Conservation (phyloP, 176 grass and related monocot species). For the Puccinellia tenuiflora region DNA sequence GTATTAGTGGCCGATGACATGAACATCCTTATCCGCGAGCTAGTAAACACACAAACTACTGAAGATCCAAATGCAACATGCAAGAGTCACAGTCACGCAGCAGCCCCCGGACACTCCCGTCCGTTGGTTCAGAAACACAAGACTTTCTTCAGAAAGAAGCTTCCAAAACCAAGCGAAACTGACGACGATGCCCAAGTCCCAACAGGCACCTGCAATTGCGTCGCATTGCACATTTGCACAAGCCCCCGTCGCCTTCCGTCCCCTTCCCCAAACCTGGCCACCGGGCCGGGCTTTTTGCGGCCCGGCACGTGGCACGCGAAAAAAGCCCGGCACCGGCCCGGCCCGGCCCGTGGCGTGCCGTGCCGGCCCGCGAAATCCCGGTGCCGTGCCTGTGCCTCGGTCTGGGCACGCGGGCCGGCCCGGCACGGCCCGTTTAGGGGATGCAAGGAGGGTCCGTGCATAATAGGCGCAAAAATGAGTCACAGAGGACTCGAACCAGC, state of each 20-base stretch:
- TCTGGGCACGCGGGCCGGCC: too few species aligned
- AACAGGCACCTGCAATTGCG: not conserved
- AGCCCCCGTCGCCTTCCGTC: constrained; percentile 24
- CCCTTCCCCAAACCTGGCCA: not conserved
- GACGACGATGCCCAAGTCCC: not conserved
- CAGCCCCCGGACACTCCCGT: not conserved
- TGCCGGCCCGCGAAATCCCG: too few species aligned
- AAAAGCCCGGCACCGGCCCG: too few species aligned
- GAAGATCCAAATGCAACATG: not conserved
- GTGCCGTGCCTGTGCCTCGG: too few species aligned
- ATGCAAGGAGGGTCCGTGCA: too few species aligned
- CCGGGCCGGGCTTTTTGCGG: too few species aligned
- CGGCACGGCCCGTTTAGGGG: too few species aligned
- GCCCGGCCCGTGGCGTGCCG: too few species aligned
- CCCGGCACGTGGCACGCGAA: too few species aligned
- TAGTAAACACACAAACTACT: not conserved
- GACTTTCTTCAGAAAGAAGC: not conserved
- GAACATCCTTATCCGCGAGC: not conserved
- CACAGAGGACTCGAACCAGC: too few species aligned
- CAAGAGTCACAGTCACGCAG: not conserved
- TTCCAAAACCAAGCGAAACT: not conserved
- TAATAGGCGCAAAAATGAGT: too few species aligned
- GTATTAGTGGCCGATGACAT: not conserved
- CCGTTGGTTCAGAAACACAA: not conserved
- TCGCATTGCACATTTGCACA: not conserved